These are phyloP conservation scores for Leptographium wingfieldii DNA, from an alignment of 2,329 filamentous ascomycete species.

Conservation along the genomic window DNA sequence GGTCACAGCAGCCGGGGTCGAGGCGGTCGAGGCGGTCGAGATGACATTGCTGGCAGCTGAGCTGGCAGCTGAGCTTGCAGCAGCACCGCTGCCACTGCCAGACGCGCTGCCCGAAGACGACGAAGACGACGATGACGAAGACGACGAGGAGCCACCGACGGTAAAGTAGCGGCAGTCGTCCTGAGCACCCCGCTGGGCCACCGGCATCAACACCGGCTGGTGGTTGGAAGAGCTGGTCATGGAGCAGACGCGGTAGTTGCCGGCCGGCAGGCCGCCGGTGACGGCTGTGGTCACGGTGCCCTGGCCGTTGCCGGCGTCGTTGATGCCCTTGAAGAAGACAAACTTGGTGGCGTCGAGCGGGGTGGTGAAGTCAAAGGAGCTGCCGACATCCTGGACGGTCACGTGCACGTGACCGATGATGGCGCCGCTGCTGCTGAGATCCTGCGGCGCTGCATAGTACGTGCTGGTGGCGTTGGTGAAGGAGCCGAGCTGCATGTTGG, in stretches of 20 bases:
- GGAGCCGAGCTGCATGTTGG: constrained; percentile 41
- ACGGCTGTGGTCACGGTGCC: constrained; percentile 42
- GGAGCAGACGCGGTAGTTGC: constrained; percentile 53
- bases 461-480: constrained; percentile 49
- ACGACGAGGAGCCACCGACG: constrained; percentile 21
- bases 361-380: constrained; percentile 33
- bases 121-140: neutral
- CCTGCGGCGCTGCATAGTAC: constrained; percentile 50
- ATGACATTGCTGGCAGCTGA: constrained; percentile 10
- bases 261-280: constrained; percentile 43
- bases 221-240: constrained; percentile 53
- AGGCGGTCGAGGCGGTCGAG: constrained; percentile 1
- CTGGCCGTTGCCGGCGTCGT: constrained; percentile 44
- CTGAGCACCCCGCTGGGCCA: constrained; percentile 53
- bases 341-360: constrained; percentile 41
- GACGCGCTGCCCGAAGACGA: neutral
- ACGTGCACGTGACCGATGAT: constrained; percentile 52
- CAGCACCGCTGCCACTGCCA: neutral
- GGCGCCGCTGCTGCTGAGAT: constrained; percentile 35
- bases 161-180: constrained; percentile 52
- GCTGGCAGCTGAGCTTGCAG: neutral
- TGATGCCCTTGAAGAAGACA: constrained; percentile 56
- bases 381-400: constrained; percentile 43
- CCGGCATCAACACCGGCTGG: constrained; percentile 52
- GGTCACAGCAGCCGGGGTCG: constrained; percentile 2